Conservation (phyloP, 345 rosid genomes). For the Gossypium herbaceum region DNA sequence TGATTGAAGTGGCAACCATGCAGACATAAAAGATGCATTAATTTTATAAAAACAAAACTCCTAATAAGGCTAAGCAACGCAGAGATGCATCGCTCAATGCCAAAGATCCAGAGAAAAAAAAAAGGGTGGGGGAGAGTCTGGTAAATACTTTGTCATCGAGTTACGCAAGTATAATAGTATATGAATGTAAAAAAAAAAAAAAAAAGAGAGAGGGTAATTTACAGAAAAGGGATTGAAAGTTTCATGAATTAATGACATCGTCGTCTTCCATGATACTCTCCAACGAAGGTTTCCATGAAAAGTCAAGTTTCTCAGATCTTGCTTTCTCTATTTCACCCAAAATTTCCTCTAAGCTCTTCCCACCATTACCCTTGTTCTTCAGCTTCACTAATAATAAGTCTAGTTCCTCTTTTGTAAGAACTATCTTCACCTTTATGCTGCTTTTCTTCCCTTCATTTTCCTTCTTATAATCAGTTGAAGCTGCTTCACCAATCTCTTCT, state of each 20-base stretch:
- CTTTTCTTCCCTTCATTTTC: constrained; percentile 26
- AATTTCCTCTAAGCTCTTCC: constrained; percentile 7
- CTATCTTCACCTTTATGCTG: constrained; percentile 64
- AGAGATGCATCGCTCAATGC: neutral
- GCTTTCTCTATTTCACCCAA: constrained; percentile 14
- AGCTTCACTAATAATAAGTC: constrained; percentile 53
- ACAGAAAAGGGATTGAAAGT: neutral
- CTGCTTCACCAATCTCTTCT: constrained; percentile 3
- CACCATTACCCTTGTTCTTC: constrained; percentile 14
- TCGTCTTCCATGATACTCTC: constrained; percentile 38
- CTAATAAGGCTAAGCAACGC: neutral
- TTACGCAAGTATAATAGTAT: neutral
- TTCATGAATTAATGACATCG: neutral
- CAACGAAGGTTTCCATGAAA: constrained; percentile 63
- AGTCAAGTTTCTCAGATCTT: neutral
- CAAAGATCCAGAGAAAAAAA: neutral
- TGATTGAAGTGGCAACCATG: no score
- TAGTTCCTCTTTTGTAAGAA: constrained; percentile 68
- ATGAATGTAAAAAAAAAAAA: neutral
- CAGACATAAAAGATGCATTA: no score
- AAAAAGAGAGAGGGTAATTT: neutral
- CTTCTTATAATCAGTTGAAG: neutral
- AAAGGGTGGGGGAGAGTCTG: neutral
- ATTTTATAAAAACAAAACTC: neutral
- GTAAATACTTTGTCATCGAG: neutral